A percentile compares a stretch with the other conserved stretches of the same genome.
Evolutionary conservation across 345 rosid species (phyloP).

Genomic region (Aethionema arabicum): DNA sequence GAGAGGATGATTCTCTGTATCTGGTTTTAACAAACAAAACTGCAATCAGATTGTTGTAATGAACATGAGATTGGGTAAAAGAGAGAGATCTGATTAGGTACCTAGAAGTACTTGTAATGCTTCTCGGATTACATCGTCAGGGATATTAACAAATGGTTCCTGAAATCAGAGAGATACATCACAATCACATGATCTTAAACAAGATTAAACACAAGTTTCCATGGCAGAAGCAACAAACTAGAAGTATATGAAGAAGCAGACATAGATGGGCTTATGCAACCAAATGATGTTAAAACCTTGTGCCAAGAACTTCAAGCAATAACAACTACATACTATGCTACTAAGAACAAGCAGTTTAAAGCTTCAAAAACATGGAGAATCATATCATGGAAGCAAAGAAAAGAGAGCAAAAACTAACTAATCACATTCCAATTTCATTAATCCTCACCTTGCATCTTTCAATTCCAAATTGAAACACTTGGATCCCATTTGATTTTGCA

Average conservation of each 20-base stretch:
- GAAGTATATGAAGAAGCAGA: neutral
- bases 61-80: neutral
- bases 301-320: neutral
- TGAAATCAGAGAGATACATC: slow-evolving; percentile 35
- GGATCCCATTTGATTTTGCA: slow-evolving; percentile 53
- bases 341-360: neutral
- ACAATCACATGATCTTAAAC: neutral
- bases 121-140: slow-evolving; percentile 62
- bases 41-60: slow-evolving; percentile 1
- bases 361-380: slow-evolving; percentile 9
- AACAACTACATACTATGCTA: neutral
- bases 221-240: neutral
- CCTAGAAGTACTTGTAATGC: slow-evolving; percentile 72
- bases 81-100: slow-evolving; percentile 27
- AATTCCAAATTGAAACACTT: slow-evolving; percentile 74
- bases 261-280: neutral
- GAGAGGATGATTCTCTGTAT: slow-evolving; percentile 67
- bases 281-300: neutral
- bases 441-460: slow-evolving; percentile 63
- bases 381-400: neutral
- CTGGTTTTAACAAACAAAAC: slow-evolving; percentile 30
- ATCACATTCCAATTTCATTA: neutral
- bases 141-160: slow-evolving; percentile 78
- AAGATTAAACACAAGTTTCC: neutral
- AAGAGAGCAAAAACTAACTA: neutral